Percentiles rank a stretch among this genome's conserved stretches.
Conservation (phyloP, 768 basidiomycete species). For the Lactarius vividus region DNA sequence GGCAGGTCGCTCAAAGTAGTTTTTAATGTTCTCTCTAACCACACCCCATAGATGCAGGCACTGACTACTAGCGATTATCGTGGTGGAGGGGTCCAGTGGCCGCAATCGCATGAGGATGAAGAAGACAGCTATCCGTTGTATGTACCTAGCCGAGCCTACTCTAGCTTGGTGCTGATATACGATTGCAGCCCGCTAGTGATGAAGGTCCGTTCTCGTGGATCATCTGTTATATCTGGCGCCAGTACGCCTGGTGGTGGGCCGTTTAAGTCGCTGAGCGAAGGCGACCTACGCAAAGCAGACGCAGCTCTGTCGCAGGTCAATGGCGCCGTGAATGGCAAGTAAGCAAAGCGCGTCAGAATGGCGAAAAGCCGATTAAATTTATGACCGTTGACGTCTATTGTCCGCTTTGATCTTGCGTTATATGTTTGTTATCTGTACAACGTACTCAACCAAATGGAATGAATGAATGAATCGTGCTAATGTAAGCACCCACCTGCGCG, state of each 20-base stretch:
- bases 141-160: constrained; percentile 36
- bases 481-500: neutral
- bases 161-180: constrained; percentile 18
- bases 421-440: constrained; percentile 22
- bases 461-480: constrained; percentile 1
- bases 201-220: constrained; percentile 82
- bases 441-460: constrained; percentile 14
- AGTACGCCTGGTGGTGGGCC: constrained; percentile 88
- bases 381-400: constrained; percentile 16
- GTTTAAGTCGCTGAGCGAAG: constrained; percentile 79
- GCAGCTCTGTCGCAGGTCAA: constrained; percentile 72
- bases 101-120: constrained; percentile 65
- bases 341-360: neutral
- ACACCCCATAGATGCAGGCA: constrained; percentile 67
- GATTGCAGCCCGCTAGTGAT: constrained; percentile 73
- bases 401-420: constrained; percentile 21
- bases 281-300: constrained; percentile 84
- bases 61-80: constrained; percentile 85
- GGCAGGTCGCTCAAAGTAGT: constrained; percentile 39
- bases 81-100: constrained; percentile 55
- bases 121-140: constrained; percentile 91
- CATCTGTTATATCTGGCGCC: constrained; percentile 67
- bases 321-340: constrained; percentile 25
- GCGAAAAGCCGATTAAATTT: constrained; percentile 12
- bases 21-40: neutral